Base-by-base conservation (phyloP, 1,139 yeast genomes). In the Casaregolazyma lundiana region DNA sequence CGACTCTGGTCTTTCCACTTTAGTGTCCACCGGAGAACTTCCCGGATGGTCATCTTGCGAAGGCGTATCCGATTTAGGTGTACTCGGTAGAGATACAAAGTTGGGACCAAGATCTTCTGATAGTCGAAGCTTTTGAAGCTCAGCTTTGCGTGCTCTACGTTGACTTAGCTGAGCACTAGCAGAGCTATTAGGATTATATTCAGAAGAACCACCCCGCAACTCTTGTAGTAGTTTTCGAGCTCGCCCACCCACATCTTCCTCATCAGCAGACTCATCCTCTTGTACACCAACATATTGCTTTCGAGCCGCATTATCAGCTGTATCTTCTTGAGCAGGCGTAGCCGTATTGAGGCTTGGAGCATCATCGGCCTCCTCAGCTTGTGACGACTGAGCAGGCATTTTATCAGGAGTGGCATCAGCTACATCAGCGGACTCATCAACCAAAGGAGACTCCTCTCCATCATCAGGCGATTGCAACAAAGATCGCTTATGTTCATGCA, bases 181-280 rank as follows among this genome's bases (percentile, higher is more conserved):
- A 35, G 44, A 16, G 8, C 43, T 13, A 17, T 37, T 44, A 13
- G 35, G 32, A 13, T 54, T 47, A 26, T 54, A 50, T 30, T 52
- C 57, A 2, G 53, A 41, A 17, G 41, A 50, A 4, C 62, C 65
- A 18, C 77, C 74, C 52, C 86, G 67, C 32, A 81, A 68, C 53
- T 80, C 84, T 53, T 74, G 76, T 24, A 81, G 69, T 50, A 81
- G 69, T 52, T 71, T 74, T 54, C 84, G 68, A 0, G 88, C 88
- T 48, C 88, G 69, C 3, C 73, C 71, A 2, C 81, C 81, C 20
- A 79, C 72, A 54, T 77, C 81, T 35, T 63, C 73, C 3, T 69
- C 84, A 16, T 16, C 41, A 17, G 20, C 26, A 6, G 34, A 26
- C 4, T 82, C 86, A 8, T 51, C 50, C 7, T 19, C 41, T 35